Evolutionary conservation across 495 filamentous ascomycete species (phyloP).

Genomic region (Trichoderma erinaceum): DNA sequence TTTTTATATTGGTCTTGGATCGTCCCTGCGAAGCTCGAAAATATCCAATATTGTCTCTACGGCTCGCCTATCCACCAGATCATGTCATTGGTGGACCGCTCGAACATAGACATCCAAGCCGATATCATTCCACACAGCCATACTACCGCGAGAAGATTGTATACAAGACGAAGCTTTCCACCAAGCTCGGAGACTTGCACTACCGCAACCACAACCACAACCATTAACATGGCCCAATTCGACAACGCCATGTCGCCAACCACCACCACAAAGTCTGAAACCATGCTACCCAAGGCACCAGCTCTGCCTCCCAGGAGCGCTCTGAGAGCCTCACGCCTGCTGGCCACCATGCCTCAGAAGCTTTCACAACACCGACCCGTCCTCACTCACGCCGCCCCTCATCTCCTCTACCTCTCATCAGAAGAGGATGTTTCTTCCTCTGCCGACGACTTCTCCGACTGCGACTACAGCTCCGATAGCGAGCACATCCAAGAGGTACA

Average conservation of each 20-base stretch:
- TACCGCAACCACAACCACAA: neutral
- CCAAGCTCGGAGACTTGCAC: neutral
- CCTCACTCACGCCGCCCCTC: slow-evolving; percentile 30
- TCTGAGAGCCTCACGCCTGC: slow-evolving; percentile 36
- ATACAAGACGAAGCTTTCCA: neutral
- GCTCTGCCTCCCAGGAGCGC: slow-evolving; percentile 37
- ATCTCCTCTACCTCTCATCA: slow-evolving; percentile 45
- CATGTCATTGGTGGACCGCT: neutral
- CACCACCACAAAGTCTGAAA: neutral
- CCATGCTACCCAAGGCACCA: neutral
- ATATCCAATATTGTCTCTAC: neutral
- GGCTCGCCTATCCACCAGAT: neutral
- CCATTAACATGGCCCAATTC: neutral
- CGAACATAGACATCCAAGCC: neutral
- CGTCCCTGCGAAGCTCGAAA: neutral
- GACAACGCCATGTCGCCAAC: neutral
- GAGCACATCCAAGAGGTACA: slow-evolving; percentile 21
- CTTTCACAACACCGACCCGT: slow-evolving; percentile 22
- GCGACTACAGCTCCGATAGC: slow-evolving; percentile 37
- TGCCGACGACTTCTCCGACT: slow-evolving; percentile 46
- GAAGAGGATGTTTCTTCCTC: slow-evolving; percentile 47
- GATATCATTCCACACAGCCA: neutral
- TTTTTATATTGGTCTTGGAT: neutral
- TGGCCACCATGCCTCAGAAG: slow-evolving; percentile 35
- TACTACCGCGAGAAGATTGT: neutral